Conservation (phyloP, 805 yeast genomes). For the Metschnikowia kunwiensis region DNA sequence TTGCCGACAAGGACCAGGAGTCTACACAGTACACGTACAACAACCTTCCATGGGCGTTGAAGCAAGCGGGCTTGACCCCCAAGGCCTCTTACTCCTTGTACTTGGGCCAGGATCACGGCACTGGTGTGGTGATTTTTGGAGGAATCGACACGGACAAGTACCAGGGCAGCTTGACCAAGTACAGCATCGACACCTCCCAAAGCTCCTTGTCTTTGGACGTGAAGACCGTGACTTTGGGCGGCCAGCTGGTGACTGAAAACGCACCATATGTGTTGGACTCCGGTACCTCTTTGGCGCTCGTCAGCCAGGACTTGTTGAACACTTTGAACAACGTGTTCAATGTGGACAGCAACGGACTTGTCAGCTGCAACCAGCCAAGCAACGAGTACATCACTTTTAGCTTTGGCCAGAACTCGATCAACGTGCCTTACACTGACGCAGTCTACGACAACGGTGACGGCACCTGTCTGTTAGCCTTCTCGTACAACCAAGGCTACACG, state of each 20-base stretch:
- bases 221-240: conserved; percentile 9
- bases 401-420: conserved; percentile 12
- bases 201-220: conserved; percentile 10
- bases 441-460: conserved; percentile 10
- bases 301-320: conserved; percentile 8
- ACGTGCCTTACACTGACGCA: conserved; percentile 13
- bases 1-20: conserved; percentile 13
- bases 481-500: conserved; percentile 8
- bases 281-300: conserved; percentile 15
- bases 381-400: conserved; percentile 13
- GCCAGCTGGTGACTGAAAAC: conserved; percentile 5
- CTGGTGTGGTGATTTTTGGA: conserved; percentile 39
- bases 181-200: conserved; percentile 2
- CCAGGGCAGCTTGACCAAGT: conserved; percentile 14
- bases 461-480: conserved; percentile 14
- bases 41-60: conserved; percentile 65
- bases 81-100: conserved; percentile 60
- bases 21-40: conserved; percentile 3
- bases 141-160: conserved; percentile 42
- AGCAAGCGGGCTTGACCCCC: conserved; percentile 52
- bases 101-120: conserved; percentile 38
- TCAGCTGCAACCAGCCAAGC: conserved; percentile 16
- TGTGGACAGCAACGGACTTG: conserved; percentile 8
- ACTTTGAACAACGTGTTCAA: conserved; percentile 9
- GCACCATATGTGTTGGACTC: conserved; percentile 14